Percentiles rank a stretch among this genome's conserved stretches.
Conservation (phyloP, 1,139 yeast species). For the Petasospora fabianii region DNA sequence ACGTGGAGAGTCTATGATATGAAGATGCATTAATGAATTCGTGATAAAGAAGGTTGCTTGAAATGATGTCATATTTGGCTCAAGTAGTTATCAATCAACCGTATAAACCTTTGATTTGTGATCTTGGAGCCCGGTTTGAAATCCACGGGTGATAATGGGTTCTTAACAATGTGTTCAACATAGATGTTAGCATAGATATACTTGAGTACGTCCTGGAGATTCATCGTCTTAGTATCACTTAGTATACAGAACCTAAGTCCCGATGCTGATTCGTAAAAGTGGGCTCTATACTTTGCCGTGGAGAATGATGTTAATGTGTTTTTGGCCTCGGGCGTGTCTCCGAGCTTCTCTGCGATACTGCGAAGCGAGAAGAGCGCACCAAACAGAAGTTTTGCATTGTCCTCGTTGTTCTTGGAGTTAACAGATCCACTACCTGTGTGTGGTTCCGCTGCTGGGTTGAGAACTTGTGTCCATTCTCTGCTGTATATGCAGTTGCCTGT, state of each 20-base stretch:
- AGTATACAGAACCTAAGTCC: slow-evolving; percentile 73
- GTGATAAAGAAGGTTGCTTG: no score
- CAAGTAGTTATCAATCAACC: slow-evolving; percentile 39
- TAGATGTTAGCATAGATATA: slow-evolving; percentile 68
- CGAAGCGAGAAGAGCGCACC: slow-evolving; percentile 85
- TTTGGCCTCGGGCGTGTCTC: slow-evolving; percentile 32
- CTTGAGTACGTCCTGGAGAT: slow-evolving; percentile 56
- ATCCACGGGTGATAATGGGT: slow-evolving; percentile 54
- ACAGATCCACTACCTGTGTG: slow-evolving; percentile 38
- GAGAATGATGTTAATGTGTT: slow-evolving; percentile 63
- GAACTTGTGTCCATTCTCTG: slow-evolving; percentile 49
- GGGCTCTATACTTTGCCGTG: slow-evolving; percentile 74
- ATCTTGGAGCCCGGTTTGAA: slow-evolving; percentile 41
- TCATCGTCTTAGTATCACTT: slow-evolving; percentile 63
- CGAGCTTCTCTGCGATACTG: slow-evolving; percentile 65
- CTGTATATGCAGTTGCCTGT: slow-evolving; percentile 62
- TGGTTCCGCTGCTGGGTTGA: slow-evolving; percentile 15
- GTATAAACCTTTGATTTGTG: slow-evolving; percentile 42
- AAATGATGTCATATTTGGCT: slow-evolving; percentile 11
- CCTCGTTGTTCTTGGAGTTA: slow-evolving; percentile 56
- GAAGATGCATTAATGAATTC: slow-evolving; percentile 1
- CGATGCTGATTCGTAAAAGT: slow-evolving; percentile 74
- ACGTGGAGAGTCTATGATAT: slow-evolving; percentile 6
- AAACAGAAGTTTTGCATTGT: slow-evolving; percentile 73
- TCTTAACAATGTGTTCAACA: slow-evolving; percentile 65